Percentiles rank a stretch among this genome's conserved stretches.
Conservation (phyloP, 2,329 filamentous ascomycete species). For the Cercospora zeina region DNA sequence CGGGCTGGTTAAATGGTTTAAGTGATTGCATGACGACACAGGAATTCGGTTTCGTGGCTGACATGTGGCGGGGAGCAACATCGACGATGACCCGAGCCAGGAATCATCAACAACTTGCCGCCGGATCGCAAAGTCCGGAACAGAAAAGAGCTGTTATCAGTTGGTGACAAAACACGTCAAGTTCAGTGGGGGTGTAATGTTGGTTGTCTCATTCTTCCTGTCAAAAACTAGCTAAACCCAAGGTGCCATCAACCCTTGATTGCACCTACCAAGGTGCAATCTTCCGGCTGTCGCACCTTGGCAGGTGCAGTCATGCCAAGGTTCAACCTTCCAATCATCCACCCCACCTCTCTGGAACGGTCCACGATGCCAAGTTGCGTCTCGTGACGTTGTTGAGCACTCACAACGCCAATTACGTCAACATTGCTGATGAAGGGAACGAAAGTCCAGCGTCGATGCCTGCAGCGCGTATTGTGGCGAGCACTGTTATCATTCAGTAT, state of each 20-base stretch:
- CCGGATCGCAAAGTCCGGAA: background rate
- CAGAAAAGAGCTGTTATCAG: no score
- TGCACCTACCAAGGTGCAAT: no score
- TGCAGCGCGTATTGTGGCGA: background rate
- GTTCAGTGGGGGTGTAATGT: no score
- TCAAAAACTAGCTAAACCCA: no score
- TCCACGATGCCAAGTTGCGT: background rate
- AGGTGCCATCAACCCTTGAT: no score
- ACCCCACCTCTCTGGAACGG: no score
- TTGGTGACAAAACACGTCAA: no score
- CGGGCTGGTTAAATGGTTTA: background rate
- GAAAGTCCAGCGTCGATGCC: background rate
- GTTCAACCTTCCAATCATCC: no score
- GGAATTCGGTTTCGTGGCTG: background rate
- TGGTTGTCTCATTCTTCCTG: no score
- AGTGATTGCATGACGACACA: background rate
- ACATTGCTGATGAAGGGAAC: background rate
- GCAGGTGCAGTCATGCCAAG: no score
- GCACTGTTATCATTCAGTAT: background rate
- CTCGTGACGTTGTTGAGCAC: background rate
- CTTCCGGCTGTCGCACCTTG: no score
- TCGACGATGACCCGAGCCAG: background rate
- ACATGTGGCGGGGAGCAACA: background rate
- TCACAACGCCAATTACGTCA: background rate
- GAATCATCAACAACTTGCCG: background rate